These are phyloP conservation scores for Elsinoe perseae DNA, from an alignment of 2,329 filamentous ascomycete species.

Conservation along the genomic window DNA sequence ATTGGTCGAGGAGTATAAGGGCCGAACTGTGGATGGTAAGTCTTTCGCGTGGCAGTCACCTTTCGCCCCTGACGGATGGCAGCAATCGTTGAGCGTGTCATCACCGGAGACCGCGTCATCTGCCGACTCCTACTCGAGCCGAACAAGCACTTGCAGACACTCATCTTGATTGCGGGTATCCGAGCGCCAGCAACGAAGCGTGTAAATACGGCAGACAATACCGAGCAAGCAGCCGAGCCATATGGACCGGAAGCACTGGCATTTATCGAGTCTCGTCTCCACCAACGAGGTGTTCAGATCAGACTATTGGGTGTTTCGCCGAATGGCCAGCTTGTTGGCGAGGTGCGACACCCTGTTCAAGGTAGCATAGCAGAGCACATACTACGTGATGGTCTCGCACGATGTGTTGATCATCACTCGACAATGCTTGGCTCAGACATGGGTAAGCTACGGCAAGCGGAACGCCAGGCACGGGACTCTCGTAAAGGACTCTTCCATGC, in stretches of 20 bases:
- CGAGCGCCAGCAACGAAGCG: conserved; percentile 85
- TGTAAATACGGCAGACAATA: conserved; percentile 66
- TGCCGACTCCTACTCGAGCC: conserved; percentile 73
- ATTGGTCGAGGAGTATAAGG: conserved; percentile 78
- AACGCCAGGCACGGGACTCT: conserved; percentile 72
- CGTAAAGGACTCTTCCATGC: conserved; percentile 75
- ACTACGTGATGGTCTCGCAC: conserved; percentile 78
- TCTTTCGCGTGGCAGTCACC: not conserved
- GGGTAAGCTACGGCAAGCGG: conserved; percentile 74
- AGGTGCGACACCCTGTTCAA: conserved; percentile 64
- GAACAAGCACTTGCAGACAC: conserved; percentile 78
- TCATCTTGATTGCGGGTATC: conserved; percentile 82
- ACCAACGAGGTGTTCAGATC: conserved; percentile 78
- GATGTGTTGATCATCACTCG: conserved; percentile 93
- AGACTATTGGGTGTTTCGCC: conserved; percentile 79
- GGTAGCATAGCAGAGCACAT: conserved; percentile 91
- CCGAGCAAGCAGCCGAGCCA: conserved; percentile 77
- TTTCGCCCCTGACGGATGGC: conserved; percentile 9
- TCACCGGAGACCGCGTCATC: conserved; percentile 84
- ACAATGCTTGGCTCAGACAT: conserved; percentile 85
- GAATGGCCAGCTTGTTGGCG: conserved; percentile 84
- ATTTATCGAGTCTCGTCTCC: conserved; percentile 77
- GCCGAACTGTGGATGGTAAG: conserved; percentile 65
- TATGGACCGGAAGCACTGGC: conserved; percentile 80
- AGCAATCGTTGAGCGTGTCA: conserved; percentile 74